These are phyloP conservation scores for Oryza glumipatula DNA, from an alignment of 176 grass and related monocot species.

Conservation along the genomic window DNA sequence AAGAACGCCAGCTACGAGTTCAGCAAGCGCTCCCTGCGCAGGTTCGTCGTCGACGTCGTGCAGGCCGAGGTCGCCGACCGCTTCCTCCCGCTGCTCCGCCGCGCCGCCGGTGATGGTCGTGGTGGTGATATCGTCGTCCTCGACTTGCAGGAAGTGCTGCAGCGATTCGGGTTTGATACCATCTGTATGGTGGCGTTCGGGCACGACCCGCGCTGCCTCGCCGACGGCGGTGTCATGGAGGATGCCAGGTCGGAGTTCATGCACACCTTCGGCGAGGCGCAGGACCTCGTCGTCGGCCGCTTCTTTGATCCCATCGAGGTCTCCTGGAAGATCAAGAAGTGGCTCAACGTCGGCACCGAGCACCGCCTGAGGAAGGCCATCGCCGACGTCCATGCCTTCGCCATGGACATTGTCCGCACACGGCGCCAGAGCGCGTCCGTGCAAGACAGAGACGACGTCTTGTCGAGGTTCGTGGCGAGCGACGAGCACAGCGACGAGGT, in stretches of 20 bases:
- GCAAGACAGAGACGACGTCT: constrained; percentile 37
- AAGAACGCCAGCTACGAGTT: constrained; percentile 43
- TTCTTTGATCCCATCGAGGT: constrained; percentile 40
- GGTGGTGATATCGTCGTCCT: background rate
- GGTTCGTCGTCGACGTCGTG: constrained; percentile 40
- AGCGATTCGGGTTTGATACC: constrained; percentile 66
- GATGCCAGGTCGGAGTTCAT: constrained; percentile 31
- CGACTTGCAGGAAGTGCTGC: constrained; percentile 42
- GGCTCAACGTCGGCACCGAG: constrained; percentile 50
- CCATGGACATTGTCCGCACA: constrained; percentile 44
- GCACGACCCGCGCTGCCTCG: constrained; percentile 61
- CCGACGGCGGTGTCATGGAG: background rate
- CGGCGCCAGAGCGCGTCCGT: constrained; percentile 17
- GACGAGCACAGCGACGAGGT: constrained; percentile 37
- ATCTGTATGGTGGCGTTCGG: constrained; percentile 64
- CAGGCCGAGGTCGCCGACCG: constrained; percentile 27
- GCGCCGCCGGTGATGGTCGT: background rate
- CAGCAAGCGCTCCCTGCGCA: constrained; percentile 25
- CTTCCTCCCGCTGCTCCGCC: constrained; percentile 36
- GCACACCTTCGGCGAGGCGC: constrained; percentile 51
- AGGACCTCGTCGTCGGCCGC: constrained; percentile 35
- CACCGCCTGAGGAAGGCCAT: constrained; percentile 36
- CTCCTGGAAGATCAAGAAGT: constrained; percentile 57
- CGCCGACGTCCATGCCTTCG: constrained; percentile 38
- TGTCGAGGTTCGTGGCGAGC: constrained; percentile 48